Evolutionary conservation across 768 basidiomycete genomes (phyloP).

Genomic region (Hydnomerulius pinastri): DNA sequence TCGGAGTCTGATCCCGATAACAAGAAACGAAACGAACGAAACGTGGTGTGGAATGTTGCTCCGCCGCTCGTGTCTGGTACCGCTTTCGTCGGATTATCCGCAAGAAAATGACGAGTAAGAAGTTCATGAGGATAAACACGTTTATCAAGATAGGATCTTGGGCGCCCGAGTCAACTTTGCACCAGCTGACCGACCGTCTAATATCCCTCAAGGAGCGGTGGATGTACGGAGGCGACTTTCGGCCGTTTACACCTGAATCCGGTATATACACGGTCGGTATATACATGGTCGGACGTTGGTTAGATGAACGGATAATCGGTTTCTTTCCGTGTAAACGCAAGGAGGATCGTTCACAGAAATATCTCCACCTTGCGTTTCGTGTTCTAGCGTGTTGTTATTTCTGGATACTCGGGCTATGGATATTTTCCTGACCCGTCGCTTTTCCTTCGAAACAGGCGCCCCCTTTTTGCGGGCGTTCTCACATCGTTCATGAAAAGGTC

Average conservation of each 20-base stretch:
- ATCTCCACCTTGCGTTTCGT: neutral
- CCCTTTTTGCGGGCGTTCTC: too few species aligned
- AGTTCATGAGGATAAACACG: neutral
- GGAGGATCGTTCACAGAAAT: neutral
- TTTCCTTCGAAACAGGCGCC: neutral
- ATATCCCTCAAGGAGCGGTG: neutral
- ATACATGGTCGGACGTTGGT: neutral
- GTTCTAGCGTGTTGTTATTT: too few species aligned
- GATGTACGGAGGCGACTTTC: slow-evolving; percentile 13
- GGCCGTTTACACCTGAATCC: slow-evolving; percentile 13
- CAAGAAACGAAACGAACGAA: slow-evolving; percentile 10
- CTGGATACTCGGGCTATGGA: too few species aligned
- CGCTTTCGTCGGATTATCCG: slow-evolving; percentile 10
- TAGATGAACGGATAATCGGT: slow-evolving; percentile 1
- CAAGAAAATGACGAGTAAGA: neutral
- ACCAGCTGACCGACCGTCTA: neutral
- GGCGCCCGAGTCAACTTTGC: neutral
- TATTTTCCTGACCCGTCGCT: too few species aligned
- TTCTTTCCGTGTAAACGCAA: slow-evolving; percentile 4
- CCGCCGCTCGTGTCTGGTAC: neutral
- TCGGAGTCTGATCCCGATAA: slow-evolving; percentile 22
- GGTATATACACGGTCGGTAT: neutral
- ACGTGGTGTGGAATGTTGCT: neutral
- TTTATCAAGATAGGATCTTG: too few species aligned
- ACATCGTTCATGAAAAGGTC: too few species aligned